phyloP scores from a whole-genome alignment of 148 eudicot genomes.

The Diospyros lotus region DNA sequence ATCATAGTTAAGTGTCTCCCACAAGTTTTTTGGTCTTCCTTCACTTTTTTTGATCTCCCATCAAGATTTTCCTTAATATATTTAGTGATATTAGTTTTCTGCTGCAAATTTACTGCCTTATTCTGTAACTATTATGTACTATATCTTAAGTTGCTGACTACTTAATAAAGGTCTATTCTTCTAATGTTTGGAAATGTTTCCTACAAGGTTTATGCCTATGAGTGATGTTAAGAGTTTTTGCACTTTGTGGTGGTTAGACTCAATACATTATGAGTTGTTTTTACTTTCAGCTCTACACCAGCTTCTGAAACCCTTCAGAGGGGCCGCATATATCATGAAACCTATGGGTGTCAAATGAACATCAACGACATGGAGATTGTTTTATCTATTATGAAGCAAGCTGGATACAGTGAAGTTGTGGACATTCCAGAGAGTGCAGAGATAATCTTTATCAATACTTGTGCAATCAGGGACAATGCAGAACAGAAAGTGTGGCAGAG shows the following conservation, averaged over 20 bases:
- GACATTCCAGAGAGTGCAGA: conserved; percentile 95
- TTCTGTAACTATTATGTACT: neutral
- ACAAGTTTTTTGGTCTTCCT: no score
- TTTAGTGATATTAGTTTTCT: neutral
- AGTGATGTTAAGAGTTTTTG: neutral
- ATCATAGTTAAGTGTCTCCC: no score
- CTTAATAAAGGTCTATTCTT: neutral
- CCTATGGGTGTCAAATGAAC: conserved; percentile 98
- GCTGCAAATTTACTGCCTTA: neutral
- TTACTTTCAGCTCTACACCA: conserved; percentile 33
- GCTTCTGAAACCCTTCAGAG: conserved; percentile 47
- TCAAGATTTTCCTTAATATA: neutral
- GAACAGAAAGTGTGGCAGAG: conserved; percentile 98
- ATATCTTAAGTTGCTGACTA: neutral
- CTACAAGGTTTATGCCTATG: neutral
- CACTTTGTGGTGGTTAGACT: neutral
- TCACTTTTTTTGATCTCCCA: no score
- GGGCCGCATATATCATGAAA: conserved; percentile 95
- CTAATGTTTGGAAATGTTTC: neutral
- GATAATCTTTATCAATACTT: conserved; percentile 87
- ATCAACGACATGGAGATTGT: conserved; percentile 99
- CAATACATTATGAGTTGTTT: conserved; percentile 5
- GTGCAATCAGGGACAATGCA: conserved; percentile 97
- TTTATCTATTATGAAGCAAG: conserved; percentile 84
- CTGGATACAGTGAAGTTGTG: conserved; percentile 73